Conservation (phyloP, 2,329 filamentous ascomycete species). For the Blastomyces parvus region DNA sequence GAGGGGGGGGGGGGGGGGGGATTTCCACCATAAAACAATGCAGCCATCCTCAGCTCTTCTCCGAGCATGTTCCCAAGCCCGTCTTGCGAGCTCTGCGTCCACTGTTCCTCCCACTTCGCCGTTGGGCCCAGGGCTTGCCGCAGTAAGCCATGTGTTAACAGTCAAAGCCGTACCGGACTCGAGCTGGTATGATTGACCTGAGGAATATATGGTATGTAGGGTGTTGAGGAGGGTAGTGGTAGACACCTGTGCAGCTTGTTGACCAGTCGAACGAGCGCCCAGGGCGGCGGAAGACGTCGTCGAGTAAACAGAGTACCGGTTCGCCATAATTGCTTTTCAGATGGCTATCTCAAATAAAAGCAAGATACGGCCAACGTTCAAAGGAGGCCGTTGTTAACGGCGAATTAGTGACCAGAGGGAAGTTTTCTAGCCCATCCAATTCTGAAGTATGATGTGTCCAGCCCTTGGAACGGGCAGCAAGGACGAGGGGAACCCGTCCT, state of each 20-base stretch:
- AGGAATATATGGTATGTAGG: slow-evolving; percentile 78
- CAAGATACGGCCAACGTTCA: neutral
- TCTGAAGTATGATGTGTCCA: neutral
- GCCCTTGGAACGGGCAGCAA: neutral
- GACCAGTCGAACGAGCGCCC: slow-evolving; percentile 48
- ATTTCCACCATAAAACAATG: slow-evolving; percentile 69
- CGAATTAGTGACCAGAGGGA: neutral
- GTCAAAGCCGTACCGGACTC: slow-evolving; percentile 86
- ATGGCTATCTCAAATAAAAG: neutral
- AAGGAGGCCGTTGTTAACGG: neutral
- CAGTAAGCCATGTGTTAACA: slow-evolving; percentile 91
- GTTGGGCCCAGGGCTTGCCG: slow-evolving; percentile 58
- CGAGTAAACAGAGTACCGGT: slow-evolving; percentile 54
- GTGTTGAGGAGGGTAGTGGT: slow-evolving; percentile 89
- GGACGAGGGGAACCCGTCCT: neutral
- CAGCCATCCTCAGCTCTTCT: slow-evolving; percentile 92
- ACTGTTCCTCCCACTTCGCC: slow-evolving; percentile 66
- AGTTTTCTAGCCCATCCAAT: neutral
- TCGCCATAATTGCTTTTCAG: slow-evolving; percentile 40
- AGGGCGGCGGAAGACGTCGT: slow-evolving; percentile 50
- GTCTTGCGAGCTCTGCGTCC: slow-evolving; percentile 64
- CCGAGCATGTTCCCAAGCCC: slow-evolving; percentile 93
- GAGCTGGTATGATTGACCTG: slow-evolving; percentile 70
- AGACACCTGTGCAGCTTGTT: slow-evolving; percentile 70
- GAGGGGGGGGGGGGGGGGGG: neutral